phyloP scores from a whole-genome alignment of 495 filamentous ascomycete species.

The Penicillium herquei region DNA sequence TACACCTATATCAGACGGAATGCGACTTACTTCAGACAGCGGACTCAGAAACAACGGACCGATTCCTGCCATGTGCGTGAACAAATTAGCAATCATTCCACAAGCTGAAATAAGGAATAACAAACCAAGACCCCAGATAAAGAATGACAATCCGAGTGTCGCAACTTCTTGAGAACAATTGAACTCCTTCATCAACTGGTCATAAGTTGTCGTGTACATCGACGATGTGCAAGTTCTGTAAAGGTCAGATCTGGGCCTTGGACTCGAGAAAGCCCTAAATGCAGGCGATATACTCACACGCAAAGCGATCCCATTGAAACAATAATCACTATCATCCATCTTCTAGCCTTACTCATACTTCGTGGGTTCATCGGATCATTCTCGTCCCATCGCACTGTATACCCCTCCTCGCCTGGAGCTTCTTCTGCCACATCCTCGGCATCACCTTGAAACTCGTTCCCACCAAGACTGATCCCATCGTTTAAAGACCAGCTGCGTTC shows the following conservation, averaged over 20 bases:
- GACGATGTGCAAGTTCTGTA: conserved; percentile 81
- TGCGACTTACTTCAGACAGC: conserved; percentile 51
- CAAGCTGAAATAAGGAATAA: conserved; percentile 15
- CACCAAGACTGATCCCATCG: conserved; percentile 54
- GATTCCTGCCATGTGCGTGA: conserved; percentile 43
- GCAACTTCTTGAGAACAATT: conserved; percentile 65
- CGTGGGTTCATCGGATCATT: conserved; percentile 71
- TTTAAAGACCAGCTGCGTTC: conserved; percentile 57
- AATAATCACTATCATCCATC: conserved; percentile 78
- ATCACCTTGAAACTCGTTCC: conserved; percentile 26
- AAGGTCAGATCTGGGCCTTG: background rate
- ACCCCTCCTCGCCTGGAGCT: conserved; percentile 31
- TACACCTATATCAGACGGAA: background rate
- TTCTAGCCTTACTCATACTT: conserved; percentile 61
- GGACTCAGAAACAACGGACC: conserved; percentile 72
- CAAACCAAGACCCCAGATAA: conserved; percentile 65
- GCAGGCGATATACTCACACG: conserved; percentile 61
- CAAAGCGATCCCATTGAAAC: conserved; percentile 71
- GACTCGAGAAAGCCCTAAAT: background rate
- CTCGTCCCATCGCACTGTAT: conserved; percentile 71
- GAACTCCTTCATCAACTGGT: conserved; percentile 78
- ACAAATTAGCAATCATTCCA: conserved; percentile 6
- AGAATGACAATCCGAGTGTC: conserved; percentile 76
- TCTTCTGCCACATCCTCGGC: conserved; percentile 17
- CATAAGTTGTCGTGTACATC: conserved; percentile 84